Evolutionary conservation across 108 stramenopile genomes (phyloP), one percentile per base, ranked within the genome.

Genomic region (Bacterosira constricta): DNA sequence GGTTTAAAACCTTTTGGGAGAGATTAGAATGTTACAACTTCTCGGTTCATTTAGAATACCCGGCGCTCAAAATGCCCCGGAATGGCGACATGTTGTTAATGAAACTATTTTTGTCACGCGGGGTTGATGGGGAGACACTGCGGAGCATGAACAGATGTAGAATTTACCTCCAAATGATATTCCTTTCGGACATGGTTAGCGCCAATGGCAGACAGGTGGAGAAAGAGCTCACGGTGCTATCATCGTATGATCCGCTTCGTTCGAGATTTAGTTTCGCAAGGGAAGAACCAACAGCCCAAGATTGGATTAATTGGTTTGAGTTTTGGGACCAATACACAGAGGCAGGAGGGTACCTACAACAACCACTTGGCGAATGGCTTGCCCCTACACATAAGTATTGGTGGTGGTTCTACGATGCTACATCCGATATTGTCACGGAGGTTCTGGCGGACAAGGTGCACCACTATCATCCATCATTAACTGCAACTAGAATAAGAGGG

Each of bases 131-230:
- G 3, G 3, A 7, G 21, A 18, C 20, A 25, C 11, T 51, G 25
- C 1, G 2, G 18, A 10, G 10, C 20, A 18, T 51, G 2, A 51
- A 51, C 50, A 20, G 63, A 6, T 47, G 45, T 44, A 50, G 63
- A 35, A 47, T 64, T 26, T 0, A 26, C n/a, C 20, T 18, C 11
- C 12, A 17, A 7, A 3, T 35, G 1, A 18, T 65, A 15, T 52
- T 65, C 5, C n/a, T 65, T 8, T 65, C 64, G 1, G 64, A 65
- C 13, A 50, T 65, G 18, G 36, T 49, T 6, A 21, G 10, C 0
- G 50, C 64, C 1, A 35, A 51, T 37, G 50, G 64, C 35, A 52
- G 23, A 25, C 18, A 0, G 17, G 35, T 65, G n/a, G 62, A 63
- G 6, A 18, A 6, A 0, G 26, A 27, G 2, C 6, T 27, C 11